Conservation (phyloP, 1,284 basidiomycete genomes). For the Pterula multifida region DNA sequence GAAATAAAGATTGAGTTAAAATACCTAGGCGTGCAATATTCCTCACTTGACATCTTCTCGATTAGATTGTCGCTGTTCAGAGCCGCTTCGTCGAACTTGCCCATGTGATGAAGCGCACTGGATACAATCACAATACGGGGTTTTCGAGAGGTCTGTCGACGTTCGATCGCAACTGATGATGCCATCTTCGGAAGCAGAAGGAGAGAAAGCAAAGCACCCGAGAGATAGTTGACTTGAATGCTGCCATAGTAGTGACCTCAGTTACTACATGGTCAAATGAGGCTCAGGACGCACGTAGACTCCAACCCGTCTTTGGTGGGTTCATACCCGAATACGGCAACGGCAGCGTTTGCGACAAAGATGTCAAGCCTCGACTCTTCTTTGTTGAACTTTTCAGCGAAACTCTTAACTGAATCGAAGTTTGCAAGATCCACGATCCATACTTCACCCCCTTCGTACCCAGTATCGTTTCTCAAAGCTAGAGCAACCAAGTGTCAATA, state of each 20-base stretch:
- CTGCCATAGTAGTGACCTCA: slow-evolving; percentile 7
- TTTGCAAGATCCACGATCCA: slow-evolving; percentile 25
- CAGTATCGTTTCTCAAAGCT: background rate
- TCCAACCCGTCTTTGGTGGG: slow-evolving; percentile 21
- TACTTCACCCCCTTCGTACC: background rate
- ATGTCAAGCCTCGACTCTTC: slow-evolving; percentile 27
- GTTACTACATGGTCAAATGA: background rate
- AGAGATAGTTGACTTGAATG: slow-evolving; percentile 20
- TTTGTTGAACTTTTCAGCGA: slow-evolving; percentile 22
- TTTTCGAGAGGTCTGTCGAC: background rate
- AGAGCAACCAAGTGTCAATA: background rate
- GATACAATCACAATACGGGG: slow-evolving; percentile 18
- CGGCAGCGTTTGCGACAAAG: slow-evolving; percentile 15
- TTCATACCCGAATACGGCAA: slow-evolving; percentile 8
- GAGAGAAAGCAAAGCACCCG: slow-evolving; percentile 15
- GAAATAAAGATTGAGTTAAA: background rate
- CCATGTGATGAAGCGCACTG: slow-evolving; percentile 16
- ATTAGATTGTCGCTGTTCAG: slow-evolving; percentile 15
- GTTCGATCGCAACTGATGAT: background rate
- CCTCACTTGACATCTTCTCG: slow-evolving; percentile 16
- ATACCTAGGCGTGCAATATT: slow-evolving; percentile 17
- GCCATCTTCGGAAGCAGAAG: slow-evolving; percentile 18
- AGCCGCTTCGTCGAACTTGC: slow-evolving; percentile 10
- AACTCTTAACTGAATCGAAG: slow-evolving; percentile 25
- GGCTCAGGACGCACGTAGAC: slow-evolving; percentile 12